Evolutionary conservation across 331 rosid species (phyloP).

Genomic region (Quercus phellos): DNA sequence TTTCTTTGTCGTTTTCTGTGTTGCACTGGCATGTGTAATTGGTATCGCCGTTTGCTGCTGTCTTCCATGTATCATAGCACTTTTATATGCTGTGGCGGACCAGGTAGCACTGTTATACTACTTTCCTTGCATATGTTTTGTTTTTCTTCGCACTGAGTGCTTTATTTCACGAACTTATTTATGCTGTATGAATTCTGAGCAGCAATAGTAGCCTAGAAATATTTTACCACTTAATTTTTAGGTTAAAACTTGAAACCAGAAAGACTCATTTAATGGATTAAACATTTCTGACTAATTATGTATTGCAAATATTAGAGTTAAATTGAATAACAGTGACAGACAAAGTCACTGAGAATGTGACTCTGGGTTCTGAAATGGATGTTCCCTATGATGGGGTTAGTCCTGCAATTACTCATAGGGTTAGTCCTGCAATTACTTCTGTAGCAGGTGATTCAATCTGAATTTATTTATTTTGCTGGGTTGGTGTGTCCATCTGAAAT

Average conservation of each 20-base stretch:
- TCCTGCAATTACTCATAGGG: neutral
- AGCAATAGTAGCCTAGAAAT: neutral
- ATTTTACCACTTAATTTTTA: neutral
- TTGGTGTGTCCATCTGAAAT: neutral
- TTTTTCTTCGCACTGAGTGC: slow-evolving; percentile 1
- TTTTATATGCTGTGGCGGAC: slow-evolving; percentile 88
- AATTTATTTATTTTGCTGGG: neutral
- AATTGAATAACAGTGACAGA: neutral
- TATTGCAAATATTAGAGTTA: neutral
- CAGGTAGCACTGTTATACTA: slow-evolving; percentile 51
- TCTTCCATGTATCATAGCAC: slow-evolving; percentile 95
- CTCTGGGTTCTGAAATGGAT: neutral
- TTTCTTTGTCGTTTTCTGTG: slow-evolving; percentile 96
- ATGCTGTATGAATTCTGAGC: neutral
- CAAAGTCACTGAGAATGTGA: neutral
- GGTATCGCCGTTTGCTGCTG: slow-evolving; percentile 98
- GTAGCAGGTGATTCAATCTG: neutral
- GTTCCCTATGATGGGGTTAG: neutral
- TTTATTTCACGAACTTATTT: neutral
- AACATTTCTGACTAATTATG: neutral
- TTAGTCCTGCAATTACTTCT: neutral
- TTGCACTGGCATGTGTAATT: slow-evolving; percentile 89
- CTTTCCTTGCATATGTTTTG: neutral
- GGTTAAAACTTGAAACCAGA: neutral
- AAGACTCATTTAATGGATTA: neutral